Conservation (phyloP, 805 yeast species). For the Metschnikowia chrysomelidarum region DNA sequence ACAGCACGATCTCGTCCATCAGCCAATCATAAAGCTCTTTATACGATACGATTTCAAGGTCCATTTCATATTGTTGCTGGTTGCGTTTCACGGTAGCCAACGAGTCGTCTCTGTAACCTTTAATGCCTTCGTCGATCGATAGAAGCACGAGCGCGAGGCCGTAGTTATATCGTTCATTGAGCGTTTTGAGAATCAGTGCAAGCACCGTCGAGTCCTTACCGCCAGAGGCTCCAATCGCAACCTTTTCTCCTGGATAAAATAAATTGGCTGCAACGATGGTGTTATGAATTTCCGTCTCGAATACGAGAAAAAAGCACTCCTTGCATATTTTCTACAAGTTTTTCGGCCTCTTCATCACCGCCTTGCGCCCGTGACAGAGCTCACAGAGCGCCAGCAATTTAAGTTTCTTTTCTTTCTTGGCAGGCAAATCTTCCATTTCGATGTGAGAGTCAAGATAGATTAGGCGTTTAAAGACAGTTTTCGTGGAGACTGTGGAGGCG, state of each 20-base stretch:
- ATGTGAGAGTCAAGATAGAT: neutral
- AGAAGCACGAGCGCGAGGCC: slow-evolving; percentile 81
- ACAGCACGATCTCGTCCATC: slow-evolving; percentile 95
- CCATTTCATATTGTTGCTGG: slow-evolving; percentile 78
- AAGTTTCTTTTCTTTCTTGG: slow-evolving; percentile 13
- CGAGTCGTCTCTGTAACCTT: slow-evolving; percentile 96
- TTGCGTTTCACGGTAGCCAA: slow-evolving; percentile 95
- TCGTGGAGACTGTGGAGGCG: no score
- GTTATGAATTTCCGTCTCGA: slow-evolving; percentile 93
- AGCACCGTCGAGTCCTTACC: slow-evolving; percentile 97
- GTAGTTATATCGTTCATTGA: slow-evolving; percentile 85
- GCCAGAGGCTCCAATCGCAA: slow-evolving; percentile 98
- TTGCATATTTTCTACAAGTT: slow-evolving; percentile 88
- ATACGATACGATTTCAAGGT: slow-evolving; percentile 78
- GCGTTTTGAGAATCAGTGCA: slow-evolving; percentile 80
- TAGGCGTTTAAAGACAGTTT: neutral
- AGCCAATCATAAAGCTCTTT: slow-evolving; percentile 94
- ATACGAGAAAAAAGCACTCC: slow-evolving; percentile 82
- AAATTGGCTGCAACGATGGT: slow-evolving; percentile 71
- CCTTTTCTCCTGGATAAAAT: slow-evolving; percentile 77
- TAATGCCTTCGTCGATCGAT: slow-evolving; percentile 94
- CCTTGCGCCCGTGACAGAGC: slow-evolving; percentile 76
- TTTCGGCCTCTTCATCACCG: slow-evolving; percentile 89
- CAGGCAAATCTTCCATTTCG: neutral
- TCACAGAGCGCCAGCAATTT: slow-evolving; percentile 64